phyloP scores from a whole-genome alignment of 2,329 filamentous ascomycete genomes.

The Epichloe bromicola region DNA sequence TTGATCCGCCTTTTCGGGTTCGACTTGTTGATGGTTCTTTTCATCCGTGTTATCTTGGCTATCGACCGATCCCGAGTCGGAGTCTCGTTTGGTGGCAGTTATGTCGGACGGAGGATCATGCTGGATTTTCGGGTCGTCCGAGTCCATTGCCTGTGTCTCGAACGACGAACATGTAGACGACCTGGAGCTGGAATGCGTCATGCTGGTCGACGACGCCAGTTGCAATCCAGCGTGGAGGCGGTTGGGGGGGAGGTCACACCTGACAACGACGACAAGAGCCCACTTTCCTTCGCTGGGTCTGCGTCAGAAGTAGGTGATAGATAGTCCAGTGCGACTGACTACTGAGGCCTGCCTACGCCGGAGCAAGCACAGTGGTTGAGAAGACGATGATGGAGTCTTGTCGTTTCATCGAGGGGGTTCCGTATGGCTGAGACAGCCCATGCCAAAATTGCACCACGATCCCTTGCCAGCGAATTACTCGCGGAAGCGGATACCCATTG shows the following conservation, averaged over 20 bases:
- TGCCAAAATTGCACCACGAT: background rate
- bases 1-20: background rate
- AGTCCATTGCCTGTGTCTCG: slow-evolving; percentile 16
- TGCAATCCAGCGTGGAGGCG: slow-evolving; percentile 12
- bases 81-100: slow-evolving; percentile 7
- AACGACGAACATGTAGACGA: slow-evolving; percentile 9
- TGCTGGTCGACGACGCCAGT: slow-evolving; percentile 10
- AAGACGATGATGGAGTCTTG: slow-evolving; percentile 8
- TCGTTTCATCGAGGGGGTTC: slow-evolving; percentile 15
- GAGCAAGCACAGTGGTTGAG: slow-evolving; percentile 7
- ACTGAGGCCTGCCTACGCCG: slow-evolving; percentile 1
- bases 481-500: no score
- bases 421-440: slow-evolving; percentile 9
- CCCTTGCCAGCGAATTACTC: background rate
- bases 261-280: slow-evolving; percentile 4
- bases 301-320: slow-evolving; percentile 5
- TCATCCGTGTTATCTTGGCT: background rate
- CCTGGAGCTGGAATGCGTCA: slow-evolving; percentile 16
- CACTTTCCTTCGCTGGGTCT: slow-evolving; percentile 6
- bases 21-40: background rate
- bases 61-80: slow-evolving; percentile 2
- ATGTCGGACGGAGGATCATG: slow-evolving; percentile 16
- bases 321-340: slow-evolving; percentile 1
- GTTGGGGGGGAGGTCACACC: slow-evolving; percentile 1
- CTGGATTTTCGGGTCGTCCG: slow-evolving; percentile 12